Base-by-base conservation (phyloP, 192 early-diverging fungal genomes). In the Lunasporangiospora selenospora region DNA sequence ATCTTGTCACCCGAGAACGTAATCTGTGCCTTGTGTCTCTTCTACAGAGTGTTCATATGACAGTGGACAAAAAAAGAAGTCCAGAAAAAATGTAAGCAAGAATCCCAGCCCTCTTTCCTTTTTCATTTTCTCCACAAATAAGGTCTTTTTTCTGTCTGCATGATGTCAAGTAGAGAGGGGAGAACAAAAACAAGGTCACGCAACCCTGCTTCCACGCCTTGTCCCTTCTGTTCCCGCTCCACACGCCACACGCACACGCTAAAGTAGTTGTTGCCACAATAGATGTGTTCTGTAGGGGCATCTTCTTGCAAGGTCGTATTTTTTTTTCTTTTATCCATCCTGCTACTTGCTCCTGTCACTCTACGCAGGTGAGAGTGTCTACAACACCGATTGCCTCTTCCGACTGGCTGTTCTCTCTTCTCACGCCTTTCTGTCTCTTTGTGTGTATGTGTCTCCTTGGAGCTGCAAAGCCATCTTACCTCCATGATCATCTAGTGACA, bases 1-100 rank as follows among this genome's bases (percentile, higher is more conserved):
- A 85, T 52, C 59, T 50, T 62, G 50, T 83, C 81, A 27, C 84
- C 84, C 5, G 84, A 85, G 50, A 81, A 85, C 39, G 84, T 83
- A 43, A 85, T 80, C n/a, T 54, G 61, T n/a, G 66, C 78, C 53
- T 71, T 80, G 54, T 80, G 79, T 38, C 44, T 73, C 65, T 66
- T 75, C 69, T 66, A 58, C 43, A 5, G 19, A 37, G 38, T 32
- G 13, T 13, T 44, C 36, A 16, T 36, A 38, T 24, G 18, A 16
- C 27, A 10, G 12, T 8, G 1, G 26, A 66, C 32, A 65, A 37
- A 47, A 56, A 24, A 21, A 23, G 40, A n/a, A 21, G 24, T 29
- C 16, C 16, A 23, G 23, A 36, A n/a, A 21, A 45, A 39, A 39
- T 21, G 23, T 65, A 46, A 65, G 45, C 27, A 51, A 13, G 18